Base-by-base conservation (phyloP, 2,329 filamentous ascomycete species). In the Aspergillus nomiae region DNA sequence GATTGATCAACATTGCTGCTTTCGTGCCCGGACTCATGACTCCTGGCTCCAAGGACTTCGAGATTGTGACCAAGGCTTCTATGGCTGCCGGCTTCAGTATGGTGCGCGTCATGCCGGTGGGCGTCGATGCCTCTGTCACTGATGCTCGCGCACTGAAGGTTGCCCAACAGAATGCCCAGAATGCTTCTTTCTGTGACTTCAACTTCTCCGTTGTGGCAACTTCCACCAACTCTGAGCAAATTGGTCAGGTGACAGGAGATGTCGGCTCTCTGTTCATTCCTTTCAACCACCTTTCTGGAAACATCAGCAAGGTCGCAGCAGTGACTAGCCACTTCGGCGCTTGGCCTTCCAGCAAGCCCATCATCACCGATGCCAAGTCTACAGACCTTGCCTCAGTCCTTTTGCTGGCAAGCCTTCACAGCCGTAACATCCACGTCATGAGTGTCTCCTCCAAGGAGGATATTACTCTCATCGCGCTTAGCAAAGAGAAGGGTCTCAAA, bases 191-290 rank as follows among this genome's bases (percentile, higher is more conserved):
- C 78, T 92, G 90, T 72, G 91, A 94, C 77, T 94, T 88, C 83
- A 94, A 94, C 81, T 86, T 92, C 78, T 92, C 91, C 26, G 87
- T 94, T 67, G 86, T 88, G 43, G 90, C 90, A 36, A 92, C 90
- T 28, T 89, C 89, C 10, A 84, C 84, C 66, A 94, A 94, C 74
- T 86, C 90, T 19, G 87, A 90, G 68, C 89, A 92, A 78, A 90
- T 94, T 73, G 89, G 87, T 72, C 85, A 89, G 67, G 85, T 93
- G 61, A 87, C 88, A 21, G 83, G 85, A 56, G 90, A 93, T 68
- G 91, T 94, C 61, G 91, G 91, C 32, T 92, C 91, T 24, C 83
- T 94, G 50, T 94, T 92, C 80, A 91, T 94, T 65, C 91, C 91
- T 16, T 94, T 94, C 83, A 92, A 94, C 78, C 83, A 92, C 76